Evolutionary conservation across 345 rosid species (phyloP), one percentile per base, ranked within the genome.

Genomic region (Eucalyptus cloeziana): DNA sequence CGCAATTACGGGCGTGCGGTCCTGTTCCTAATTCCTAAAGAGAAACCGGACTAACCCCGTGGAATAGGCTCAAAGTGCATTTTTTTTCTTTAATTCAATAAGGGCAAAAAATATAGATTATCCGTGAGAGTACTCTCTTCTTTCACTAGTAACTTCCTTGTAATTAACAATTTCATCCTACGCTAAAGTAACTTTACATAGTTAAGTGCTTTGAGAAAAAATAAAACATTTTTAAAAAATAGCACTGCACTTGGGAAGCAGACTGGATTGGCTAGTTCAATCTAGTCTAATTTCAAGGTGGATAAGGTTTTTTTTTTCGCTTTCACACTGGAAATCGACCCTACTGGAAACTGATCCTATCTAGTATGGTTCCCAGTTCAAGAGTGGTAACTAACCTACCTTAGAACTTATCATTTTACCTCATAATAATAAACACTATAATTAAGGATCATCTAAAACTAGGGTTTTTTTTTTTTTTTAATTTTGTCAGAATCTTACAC

Each of bases 21-120:
- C 37, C 3, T 3, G 2, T 64, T 30, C 76, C 76, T 7, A 7
- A n/a, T 64, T 64, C 37, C 37, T 64, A 64, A 13, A 17, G 54
- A 51, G 54, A 51, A 51, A 51, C 22, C 1, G 8, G 54, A 51
- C 7, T 3, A 0, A 51, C 3, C 60, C 2, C 1, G 2, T 54
- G 60, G 27, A 54, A 54, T 0, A 21, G 0, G 27, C 25, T 25
- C 25, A 4, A 54, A 21, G 60, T 54, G 10, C 5, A 3, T 21
- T 21, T 52, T 19, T 54, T 50, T 50, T 50, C 3, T 56, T 56
- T 56, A 22, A 9, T 56, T 56, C 31, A 30, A 13, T 30, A 62
- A 62, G 69, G 31, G 16, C 1, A 62, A 62, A 62, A 62, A 3
- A 33, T 30, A 30, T 16, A 62, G 0, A 30, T 6, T 62, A 62